Percentiles rank a stretch among this genome's conserved stretches.
phyloP scores from a whole-genome alignment of 2,329 filamentous ascomycete species.

The Curvularia verruculosa region DNA sequence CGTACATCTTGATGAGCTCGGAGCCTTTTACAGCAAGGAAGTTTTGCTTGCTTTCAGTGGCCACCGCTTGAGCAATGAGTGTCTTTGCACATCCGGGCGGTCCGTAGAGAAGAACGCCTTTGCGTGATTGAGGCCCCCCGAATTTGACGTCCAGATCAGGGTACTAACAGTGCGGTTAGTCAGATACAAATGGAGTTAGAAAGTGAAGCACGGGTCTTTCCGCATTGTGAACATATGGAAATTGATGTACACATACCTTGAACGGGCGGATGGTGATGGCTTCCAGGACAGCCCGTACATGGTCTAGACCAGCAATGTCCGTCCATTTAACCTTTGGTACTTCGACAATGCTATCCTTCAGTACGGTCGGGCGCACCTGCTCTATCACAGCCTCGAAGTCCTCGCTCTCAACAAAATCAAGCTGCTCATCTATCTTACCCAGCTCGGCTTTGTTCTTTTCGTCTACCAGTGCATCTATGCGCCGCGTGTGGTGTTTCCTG shows the following conservation, averaged over 20 bases:
- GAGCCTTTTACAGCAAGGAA: constrained; percentile 94
- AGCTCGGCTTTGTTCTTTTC: constrained; percentile 33
- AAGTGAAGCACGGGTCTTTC: neutral
- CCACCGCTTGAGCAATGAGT: constrained; percentile 86
- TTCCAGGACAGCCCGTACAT: constrained; percentile 68
- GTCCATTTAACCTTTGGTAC: constrained; percentile 85
- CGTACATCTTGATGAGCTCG: constrained; percentile 95
- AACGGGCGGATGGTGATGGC: constrained; percentile 65
- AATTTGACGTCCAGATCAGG: constrained; percentile 46
- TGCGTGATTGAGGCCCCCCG: constrained; percentile 60
- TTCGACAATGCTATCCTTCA: constrained; percentile 87
- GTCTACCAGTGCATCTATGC: constrained; percentile 21
- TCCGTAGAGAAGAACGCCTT: constrained; percentile 87
- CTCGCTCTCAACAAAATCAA: constrained; percentile 40
- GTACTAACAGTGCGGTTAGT: constrained; percentile 29
- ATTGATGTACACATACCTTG: constrained; percentile 50
- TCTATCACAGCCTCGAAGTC: constrained; percentile 71
- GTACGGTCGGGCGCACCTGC: constrained; percentile 77
- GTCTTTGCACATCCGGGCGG: constrained; percentile 96
- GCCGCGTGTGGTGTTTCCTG: constrained; percentile 43
- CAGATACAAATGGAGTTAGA: neutral
- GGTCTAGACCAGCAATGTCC: constrained; percentile 84
- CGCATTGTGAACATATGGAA: neutral
- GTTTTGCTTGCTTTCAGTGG: constrained; percentile 88
- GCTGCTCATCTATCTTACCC: constrained; percentile 22